A percentile compares a stretch with the other conserved stretches of the same genome.
These are phyloP conservation scores for Oryza glaberrima DNA, from an alignment of 176 grass and related monocot genomes.

Conservation along the genomic window DNA sequence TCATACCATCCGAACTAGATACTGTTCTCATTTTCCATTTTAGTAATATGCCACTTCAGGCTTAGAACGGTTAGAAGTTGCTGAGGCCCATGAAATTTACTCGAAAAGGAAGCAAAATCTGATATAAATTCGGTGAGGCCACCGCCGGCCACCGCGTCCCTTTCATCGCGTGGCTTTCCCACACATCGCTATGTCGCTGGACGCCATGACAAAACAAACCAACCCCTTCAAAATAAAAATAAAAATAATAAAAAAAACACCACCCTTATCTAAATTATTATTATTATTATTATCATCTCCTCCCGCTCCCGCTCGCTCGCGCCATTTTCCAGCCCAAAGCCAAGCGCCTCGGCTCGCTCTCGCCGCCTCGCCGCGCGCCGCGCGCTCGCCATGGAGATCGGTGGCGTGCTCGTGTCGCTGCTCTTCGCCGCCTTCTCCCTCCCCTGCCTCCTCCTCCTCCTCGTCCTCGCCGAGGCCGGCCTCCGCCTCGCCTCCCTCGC, in stretches of 20 bases:
- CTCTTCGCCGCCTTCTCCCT: slow-evolving; percentile 41
- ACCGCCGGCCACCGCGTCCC: neutral
- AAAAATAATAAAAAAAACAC: neutral
- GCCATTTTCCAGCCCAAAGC: neutral
- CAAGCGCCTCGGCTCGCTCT: neutral
- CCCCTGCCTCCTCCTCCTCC: slow-evolving; percentile 48
- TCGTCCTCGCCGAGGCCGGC: slow-evolving; percentile 40
- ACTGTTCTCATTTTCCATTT: too few relatives aligned
- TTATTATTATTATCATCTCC: neutral
- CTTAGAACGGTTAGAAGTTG: too few relatives aligned
- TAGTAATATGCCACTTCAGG: too few relatives aligned
- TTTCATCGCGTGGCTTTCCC: neutral
- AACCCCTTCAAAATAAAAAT: too few relatives aligned
- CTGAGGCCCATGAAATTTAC: neutral
- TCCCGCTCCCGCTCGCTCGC: neutral
- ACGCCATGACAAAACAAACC: too few relatives aligned
- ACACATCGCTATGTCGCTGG: neutral
- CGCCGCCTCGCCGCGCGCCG: too few relatives aligned
- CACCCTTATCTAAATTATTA: neutral
- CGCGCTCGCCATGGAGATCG: slow-evolving; percentile 24
- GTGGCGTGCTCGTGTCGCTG: slow-evolving; percentile 15
- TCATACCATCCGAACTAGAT: too few relatives aligned
- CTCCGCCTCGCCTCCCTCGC: slow-evolving; percentile 36
- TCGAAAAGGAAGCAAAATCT: neutral
- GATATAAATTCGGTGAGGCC: neutral